Conservation (phyloP, 225 moss, liverwort and hornwort genomes). For the Sphagnum tenellum region DNA sequence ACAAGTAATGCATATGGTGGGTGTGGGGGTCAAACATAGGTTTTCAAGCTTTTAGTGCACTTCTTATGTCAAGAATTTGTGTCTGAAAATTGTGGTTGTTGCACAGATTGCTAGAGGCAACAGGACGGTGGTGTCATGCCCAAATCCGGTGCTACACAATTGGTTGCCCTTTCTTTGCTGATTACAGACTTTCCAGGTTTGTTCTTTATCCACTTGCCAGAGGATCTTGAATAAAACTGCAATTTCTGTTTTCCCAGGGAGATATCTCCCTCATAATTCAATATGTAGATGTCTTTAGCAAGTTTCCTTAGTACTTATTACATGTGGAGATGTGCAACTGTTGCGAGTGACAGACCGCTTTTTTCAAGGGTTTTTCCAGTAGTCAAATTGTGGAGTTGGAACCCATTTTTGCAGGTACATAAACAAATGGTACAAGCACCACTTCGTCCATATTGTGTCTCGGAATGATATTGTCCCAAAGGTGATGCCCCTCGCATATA, state of each 20-base stretch:
- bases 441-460: no score
- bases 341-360: background rate
- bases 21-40: no score
- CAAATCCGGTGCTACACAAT: slow-evolving; percentile 97
- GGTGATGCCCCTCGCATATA: no score
- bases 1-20: no score
- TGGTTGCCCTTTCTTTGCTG: slow-evolving; percentile 97
- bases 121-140: slow-evolving; percentile 95
- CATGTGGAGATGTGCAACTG: background rate
- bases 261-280: slow-evolving; percentile 6
- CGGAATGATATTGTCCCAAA: no score
- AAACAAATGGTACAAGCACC: slow-evolving; percentile 72
- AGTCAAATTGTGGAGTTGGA: no score
- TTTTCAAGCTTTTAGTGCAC: no score
- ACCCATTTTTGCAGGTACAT: slow-evolving; percentile 69
- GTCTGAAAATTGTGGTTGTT: background rate
- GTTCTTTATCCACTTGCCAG: no score
- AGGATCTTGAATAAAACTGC: no score
- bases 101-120: slow-evolving; percentile 76
- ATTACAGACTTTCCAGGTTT: slow-evolving; percentile 69
- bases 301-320: background rate
- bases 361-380: no score
- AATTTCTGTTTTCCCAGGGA: no score
- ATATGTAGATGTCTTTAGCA: background rate
- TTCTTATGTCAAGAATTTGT: background rate